Base-by-base conservation (phyloP, 495 filamentous ascomycete genomes). In the Trichoderma parareesei region DNA sequence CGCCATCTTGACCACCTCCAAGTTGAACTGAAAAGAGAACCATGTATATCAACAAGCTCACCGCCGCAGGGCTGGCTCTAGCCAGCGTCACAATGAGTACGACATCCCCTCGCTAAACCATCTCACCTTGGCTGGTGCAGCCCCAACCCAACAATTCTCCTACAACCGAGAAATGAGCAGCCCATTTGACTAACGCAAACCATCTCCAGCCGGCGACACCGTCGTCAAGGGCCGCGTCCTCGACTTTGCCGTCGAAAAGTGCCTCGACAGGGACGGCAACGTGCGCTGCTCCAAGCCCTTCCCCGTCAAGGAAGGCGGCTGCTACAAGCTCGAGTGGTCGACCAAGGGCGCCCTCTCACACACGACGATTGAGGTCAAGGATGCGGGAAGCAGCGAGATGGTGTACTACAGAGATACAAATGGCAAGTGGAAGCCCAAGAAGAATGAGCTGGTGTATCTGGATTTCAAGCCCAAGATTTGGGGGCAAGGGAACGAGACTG, bases 401-500 rank as follows among this genome's bases (percentile, higher is more conserved):
- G 76, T 78, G 0, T 78, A 67, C 64, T 77, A 78, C 65, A 65
- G 76, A 11, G 75, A 78, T 65, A 77, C 76, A 14, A 67, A 78
- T 65, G 76, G 76, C 38, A 65, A 76, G 8, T 78, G 76, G 76
- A 75, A 67, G 0, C 71, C 75, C 1, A 71, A 77, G 41, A 75
- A 75, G 68, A 64, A 60, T 27, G 71, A 76, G 76, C 66, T 77
- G 18, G 75, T 78, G 0, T 76, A 76, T 42, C 48, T 78, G 33
- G 76, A 78, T 42, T 78, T 78, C 65, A 76, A 75, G 60, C 76
- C 76, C 8, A 78, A 78, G 69, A 66, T 78, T 9, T 71, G 71
- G 37, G 68, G 69, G 2, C 74, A 71, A 0, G 76, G 76, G 10
- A 77, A 77, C 38, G 64, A 73, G 63, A 77, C 75, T 4, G 76